Evolutionary conservation across 805 yeast genomes (phyloP), one percentile per base, ranked within the genome.

Genomic region (Candida ipomoeae): DNA sequence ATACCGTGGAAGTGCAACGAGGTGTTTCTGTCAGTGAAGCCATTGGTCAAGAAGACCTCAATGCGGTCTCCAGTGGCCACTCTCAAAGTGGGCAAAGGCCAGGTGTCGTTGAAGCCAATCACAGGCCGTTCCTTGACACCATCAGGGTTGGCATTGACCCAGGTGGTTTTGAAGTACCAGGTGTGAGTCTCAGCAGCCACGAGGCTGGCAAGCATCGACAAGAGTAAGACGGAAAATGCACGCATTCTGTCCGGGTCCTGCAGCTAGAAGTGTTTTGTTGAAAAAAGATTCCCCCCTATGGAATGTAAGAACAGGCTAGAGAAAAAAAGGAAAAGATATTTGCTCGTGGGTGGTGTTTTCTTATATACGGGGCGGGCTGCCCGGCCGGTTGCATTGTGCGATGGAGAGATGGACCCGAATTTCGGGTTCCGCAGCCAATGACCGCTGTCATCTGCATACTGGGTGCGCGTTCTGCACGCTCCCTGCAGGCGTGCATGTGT

Each of bases 1-100:
- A 94, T 64, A 50, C 99, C 99, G 70, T 92, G 99, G 83, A 89
- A 89, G 71, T 94, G 99, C 61, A 92, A 68, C 6, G 92, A 71
- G 38, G 96, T 87, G 70, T 83, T 84, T 47, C 57, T 49, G 62
- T 81, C 80, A 21, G 65, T 74, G 49, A 91, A 80, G 31, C 89
- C 89, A 64, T 94, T 94, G 56, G 80, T 82, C 69, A 92, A 77
- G 61, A 85, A 81, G 37, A 89, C 71, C 50, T 84, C 67, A 46
- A 94, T 77, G 13, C 85, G 77, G 69, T 94, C 99, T 59, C 96
- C 95, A 64, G 81, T 84, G 57, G 79, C 76, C 55, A 88, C 90
- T 44, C 80, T 74, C 58, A 92, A 70, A 48, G 79, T 79, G n/a
- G 99, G 99, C 78, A 94, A 83, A 52, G 98, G 98, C 83, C 89